Evolutionary conservation across 1,284 basidiomycete genomes (phyloP).

Genomic region (Chalciporus sp.): DNA sequence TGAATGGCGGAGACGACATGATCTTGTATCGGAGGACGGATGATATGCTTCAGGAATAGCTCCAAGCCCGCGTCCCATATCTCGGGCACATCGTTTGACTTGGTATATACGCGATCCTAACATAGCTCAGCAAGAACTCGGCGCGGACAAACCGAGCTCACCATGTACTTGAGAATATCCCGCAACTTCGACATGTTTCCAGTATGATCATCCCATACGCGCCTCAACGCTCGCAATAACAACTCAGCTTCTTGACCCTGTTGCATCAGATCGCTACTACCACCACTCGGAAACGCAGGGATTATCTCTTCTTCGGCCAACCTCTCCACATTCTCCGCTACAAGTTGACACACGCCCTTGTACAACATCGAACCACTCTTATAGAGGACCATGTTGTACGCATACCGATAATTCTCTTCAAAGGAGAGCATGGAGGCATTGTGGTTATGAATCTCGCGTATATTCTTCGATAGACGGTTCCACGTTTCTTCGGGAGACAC

Average conservation of each 20-base stretch:
- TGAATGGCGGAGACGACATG: slow-evolving; percentile 85
- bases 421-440: slow-evolving; percentile 93
- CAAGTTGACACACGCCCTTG: slow-evolving; percentile 80
- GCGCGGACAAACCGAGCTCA: slow-evolving; percentile 40
- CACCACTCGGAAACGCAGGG: slow-evolving; percentile 75
- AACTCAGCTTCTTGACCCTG: slow-evolving; percentile 80
- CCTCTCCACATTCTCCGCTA: slow-evolving; percentile 81
- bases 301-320: slow-evolving; percentile 80
- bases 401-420: slow-evolving; percentile 95
- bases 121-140: slow-evolving; percentile 18
- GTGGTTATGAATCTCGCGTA: slow-evolving; percentile 94
- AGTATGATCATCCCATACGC: slow-evolving; percentile 94
- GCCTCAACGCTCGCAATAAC: slow-evolving; percentile 81
- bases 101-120: slow-evolving; percentile 90
- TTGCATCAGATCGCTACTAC: slow-evolving; percentile 57
- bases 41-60: slow-evolving; percentile 86
- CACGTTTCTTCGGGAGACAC: slow-evolving; percentile 75
- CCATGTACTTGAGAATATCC: slow-evolving; percentile 96
- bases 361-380: slow-evolving; percentile 90
- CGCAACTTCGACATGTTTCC: slow-evolving; percentile 89
- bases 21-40: slow-evolving; percentile 81
- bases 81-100: slow-evolving; percentile 69
- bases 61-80: slow-evolving; percentile 85
- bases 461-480: slow-evolving; percentile 78
- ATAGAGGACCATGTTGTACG: slow-evolving; percentile 91